phyloP scores from a whole-genome alignment of 306 rosid species.

The Canavalia ensiformis region DNA sequence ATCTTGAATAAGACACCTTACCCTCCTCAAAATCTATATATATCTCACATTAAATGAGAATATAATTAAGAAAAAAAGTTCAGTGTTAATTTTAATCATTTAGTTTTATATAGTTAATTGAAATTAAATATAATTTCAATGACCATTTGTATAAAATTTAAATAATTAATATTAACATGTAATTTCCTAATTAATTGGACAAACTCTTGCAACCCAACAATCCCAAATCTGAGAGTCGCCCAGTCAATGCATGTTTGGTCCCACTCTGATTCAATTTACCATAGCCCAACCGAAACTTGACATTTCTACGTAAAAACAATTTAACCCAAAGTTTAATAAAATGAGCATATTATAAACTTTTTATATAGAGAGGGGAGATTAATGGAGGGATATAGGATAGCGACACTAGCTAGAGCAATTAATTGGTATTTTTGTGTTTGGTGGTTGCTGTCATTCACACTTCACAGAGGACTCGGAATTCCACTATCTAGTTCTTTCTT shows the following conservation, averaged over 20 bases:
- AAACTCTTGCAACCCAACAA: conserved; percentile 39
- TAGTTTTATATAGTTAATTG: background rate
- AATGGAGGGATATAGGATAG: conserved; percentile 45
- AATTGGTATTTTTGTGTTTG: conserved; percentile 48
- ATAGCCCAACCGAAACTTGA: conserved; percentile 18
- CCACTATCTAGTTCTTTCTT: conserved; percentile 46
- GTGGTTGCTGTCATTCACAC: conserved; percentile 56
- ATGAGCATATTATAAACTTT: background rate
- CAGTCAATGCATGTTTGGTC: conserved; percentile 59
- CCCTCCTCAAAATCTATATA: conserved; percentile 46
- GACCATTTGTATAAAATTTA: background rate
- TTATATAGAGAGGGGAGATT: conserved; percentile 1
- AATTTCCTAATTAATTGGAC: conserved; percentile 51
- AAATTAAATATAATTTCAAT: too few relatives aligned
- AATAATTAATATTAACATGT: background rate
- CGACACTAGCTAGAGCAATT: conserved; percentile 52
- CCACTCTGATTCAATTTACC: conserved; percentile 48
- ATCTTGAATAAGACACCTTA: conserved; percentile 63
- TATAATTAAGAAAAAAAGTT: background rate
- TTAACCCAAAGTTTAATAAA: conserved; percentile 36
- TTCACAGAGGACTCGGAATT: conserved; percentile 48
- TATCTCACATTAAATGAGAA: background rate
- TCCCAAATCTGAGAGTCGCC: background rate
- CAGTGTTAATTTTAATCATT: background rate
- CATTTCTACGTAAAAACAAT: conserved; percentile 16